Percentiles rank a stretch among this genome's conserved stretches.
These are phyloP conservation scores for Neonectria punicea DNA, from an alignment of 2,329 filamentous ascomycete genomes.

Conservation along the genomic window DNA sequence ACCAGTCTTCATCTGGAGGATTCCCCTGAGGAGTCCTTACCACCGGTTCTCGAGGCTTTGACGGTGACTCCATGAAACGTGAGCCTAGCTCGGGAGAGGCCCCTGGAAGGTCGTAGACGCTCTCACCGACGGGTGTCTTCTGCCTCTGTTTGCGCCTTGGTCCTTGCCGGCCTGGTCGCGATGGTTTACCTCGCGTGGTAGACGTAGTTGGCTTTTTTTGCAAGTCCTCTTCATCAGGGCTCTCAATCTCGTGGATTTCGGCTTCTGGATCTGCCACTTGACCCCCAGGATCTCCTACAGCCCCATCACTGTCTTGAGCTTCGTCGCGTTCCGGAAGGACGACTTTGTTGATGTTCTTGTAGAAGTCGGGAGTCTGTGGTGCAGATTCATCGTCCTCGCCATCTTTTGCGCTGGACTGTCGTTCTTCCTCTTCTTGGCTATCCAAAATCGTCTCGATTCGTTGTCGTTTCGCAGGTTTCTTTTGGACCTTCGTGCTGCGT, in stretches of 20 bases:
- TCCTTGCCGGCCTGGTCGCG: constrained; percentile 1
- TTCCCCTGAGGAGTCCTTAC: background rate
- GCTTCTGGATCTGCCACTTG: background rate
- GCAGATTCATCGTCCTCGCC: constrained; percentile 24
- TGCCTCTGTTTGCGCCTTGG: constrained; percentile 21
- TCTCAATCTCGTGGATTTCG: background rate
- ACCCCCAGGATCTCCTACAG: background rate
- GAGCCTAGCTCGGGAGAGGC: constrained; percentile 31
- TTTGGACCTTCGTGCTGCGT: background rate
- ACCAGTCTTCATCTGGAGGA: background rate
- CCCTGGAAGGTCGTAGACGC: background rate
- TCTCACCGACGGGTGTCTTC: constrained; percentile 23
- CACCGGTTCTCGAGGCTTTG: background rate
- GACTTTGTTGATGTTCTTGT: constrained; percentile 28
- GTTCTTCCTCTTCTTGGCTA: background rate
- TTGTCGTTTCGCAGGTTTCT: background rate
- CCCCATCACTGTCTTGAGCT: background rate
- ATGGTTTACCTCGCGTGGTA: background rate
- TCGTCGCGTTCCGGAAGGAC: constrained; percentile 7
- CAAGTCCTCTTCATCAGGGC: background rate
- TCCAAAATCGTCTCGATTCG: background rate
- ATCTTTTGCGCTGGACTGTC: background rate
- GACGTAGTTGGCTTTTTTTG: background rate
- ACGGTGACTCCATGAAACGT: background rate
- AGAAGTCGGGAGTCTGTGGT: constrained; percentile 16